Evolutionary conservation across 768 basidiomycete genomes (phyloP), one percentile per base, ranked within the genome.

Genomic region (Ephemerocybe angulata): DNA sequence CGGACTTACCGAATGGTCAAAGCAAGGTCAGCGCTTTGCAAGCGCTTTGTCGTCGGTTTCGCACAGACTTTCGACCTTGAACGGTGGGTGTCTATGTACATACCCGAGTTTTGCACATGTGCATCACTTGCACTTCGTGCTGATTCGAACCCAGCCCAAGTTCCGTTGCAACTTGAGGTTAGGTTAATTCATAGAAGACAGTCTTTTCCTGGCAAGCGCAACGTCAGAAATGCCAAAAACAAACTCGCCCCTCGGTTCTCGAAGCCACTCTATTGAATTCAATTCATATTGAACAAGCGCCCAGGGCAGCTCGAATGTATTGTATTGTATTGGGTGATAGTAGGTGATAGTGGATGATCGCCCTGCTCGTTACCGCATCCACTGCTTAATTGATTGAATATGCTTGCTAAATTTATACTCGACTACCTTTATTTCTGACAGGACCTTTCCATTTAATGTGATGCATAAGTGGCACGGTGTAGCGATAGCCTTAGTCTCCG

Each of bases 311-410:
- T 10, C 30, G 30, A 50, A 35, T 6, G 30, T 50, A 50, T n/a
- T 50, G 27, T 29, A 50, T 50, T 50, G 48, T 50, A 50, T 50
- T 50, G 48, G 48, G 25, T 24, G 27, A 22, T 30, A n/a, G n/a
- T n/a, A n/a, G n/a, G n/a, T n/a, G n/a, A n/a, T n/a, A n/a, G n/a
- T 48, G 30, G 35, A 50, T 50, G 48, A 50, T 50, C 48, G 48
- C 31, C 46, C 19, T 48, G 19, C 21, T 46, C 22, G 21, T 24
- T 21, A 46, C 22, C 8, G 40, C 33, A 35, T 19, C 38, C n/a
- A 6, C n/a, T 41, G n/a, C 15, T 6, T 24, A 50, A 33, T 31
- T 50, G 31, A 50, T 50, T 50, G 31, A 30, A n/a, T 13, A 21
- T n/a, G 17, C 22, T 30, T 35, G 31, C 48, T 35, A 50, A 33